Evolutionary conservation across 129 eudicot species (phyloP).

Genomic region (Daucus carota): DNA sequence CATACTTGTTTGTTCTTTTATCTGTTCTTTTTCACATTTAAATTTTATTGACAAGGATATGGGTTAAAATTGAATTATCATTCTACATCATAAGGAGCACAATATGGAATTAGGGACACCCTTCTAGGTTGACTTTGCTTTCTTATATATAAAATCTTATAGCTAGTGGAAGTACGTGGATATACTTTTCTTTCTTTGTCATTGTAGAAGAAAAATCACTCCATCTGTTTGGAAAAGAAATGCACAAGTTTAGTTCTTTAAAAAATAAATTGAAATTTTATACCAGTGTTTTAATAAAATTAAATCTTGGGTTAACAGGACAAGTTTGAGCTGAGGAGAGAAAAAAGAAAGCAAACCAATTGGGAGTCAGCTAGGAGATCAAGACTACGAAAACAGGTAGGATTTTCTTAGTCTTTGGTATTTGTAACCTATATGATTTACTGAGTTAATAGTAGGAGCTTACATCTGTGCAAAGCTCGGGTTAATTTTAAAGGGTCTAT

Average conservation of each 20-base stretch:
- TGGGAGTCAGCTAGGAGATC: slow-evolving; percentile 95
- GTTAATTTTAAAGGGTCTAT: too few species aligned
- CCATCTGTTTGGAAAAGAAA: neutral
- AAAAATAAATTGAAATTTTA: neutral
- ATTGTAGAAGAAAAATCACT: neutral
- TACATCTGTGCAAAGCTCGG: too few species aligned
- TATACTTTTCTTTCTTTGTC: neutral
- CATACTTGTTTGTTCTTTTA: neutral
- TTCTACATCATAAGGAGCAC: neutral
- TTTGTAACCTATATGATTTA: neutral
- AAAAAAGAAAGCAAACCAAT: slow-evolving; percentile 86
- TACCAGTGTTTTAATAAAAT: neutral
- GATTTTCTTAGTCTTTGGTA: neutral
- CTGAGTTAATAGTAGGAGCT: neutral
- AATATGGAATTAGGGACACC: neutral
- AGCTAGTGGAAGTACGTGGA: neutral
- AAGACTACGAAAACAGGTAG: slow-evolving; percentile 91
- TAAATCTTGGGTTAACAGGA: slow-evolving; percentile 39
- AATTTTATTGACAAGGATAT: neutral
- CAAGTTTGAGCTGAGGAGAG: slow-evolving; percentile 78
- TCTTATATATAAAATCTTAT: neutral
- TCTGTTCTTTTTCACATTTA: neutral
- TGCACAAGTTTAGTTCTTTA: neutral
- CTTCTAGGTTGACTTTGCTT: neutral
- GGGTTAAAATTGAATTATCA: neutral